Conservation (phyloP, 768 basidiomycete species). For the Kwoniella sp. region DNA sequence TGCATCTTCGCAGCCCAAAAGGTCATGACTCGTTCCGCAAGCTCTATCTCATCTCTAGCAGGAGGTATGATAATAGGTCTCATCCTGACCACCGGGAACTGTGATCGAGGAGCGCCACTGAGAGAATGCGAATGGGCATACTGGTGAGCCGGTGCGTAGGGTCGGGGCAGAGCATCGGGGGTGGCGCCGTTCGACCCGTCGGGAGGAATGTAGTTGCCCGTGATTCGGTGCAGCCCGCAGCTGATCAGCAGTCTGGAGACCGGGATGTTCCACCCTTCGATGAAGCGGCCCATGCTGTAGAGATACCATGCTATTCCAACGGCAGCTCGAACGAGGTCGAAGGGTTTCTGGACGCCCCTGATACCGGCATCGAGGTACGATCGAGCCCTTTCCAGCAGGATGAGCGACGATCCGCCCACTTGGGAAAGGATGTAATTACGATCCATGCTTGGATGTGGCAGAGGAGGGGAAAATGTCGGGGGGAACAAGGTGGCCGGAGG, state of each 20-base stretch:
- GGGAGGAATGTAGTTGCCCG: conserved; percentile 31
- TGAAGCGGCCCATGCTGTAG: conserved; percentile 43
- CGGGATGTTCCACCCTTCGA: conserved; percentile 51
- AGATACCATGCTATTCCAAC: conserved; percentile 47
- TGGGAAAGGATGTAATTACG: conserved; percentile 26
- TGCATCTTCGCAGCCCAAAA: conserved; percentile 55
- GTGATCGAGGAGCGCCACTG: background rate
- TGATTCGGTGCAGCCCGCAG: conserved; percentile 52
- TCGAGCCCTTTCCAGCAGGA: conserved; percentile 40
- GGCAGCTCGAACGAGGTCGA: conserved; percentile 47
- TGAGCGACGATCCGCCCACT: conserved; percentile 24
- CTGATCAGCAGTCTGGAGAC: conserved; percentile 41
- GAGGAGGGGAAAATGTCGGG: background rate
- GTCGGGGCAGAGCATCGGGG: conserved; percentile 26
- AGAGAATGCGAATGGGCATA: conserved; percentile 26
- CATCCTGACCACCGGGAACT: conserved; percentile 33
- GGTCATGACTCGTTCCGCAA: conserved; percentile 45
- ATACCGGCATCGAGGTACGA: conserved; percentile 44
- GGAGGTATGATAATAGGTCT: conserved; percentile 49
- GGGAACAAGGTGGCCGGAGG: conserved; percentile 21
- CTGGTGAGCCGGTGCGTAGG: conserved; percentile 29
- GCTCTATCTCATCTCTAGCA: conserved; percentile 45
- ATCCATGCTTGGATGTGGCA: conserved; percentile 12
- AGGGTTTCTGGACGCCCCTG: conserved; percentile 43
- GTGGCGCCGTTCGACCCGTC: conserved; percentile 19